A percentile compares a stretch with the other conserved stretches of the same genome.
These are phyloP conservation scores for Wickerhamiella parazyma DNA, from an alignment of 805 yeast genomes.

Conservation along the genomic window DNA sequence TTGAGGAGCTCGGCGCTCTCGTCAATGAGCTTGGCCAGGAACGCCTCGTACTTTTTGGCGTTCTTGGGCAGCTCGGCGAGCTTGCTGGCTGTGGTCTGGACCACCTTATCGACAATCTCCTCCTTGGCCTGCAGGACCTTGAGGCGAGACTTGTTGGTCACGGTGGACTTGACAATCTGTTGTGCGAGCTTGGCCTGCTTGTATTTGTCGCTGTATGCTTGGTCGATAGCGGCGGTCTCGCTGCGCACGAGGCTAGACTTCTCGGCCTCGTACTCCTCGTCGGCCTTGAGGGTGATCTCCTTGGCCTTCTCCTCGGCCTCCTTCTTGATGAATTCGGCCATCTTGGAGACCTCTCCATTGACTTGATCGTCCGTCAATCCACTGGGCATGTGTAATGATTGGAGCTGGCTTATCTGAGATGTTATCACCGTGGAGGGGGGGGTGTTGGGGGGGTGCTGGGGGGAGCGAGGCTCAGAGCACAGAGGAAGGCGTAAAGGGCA, in stretches of 20 bases:
- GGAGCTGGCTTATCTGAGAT: not conserved
- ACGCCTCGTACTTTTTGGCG: conserved; percentile 45
- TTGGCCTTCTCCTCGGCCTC: conserved; percentile 98
- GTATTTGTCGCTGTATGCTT: conserved; percentile 61
- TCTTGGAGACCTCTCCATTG: conserved; percentile 87
- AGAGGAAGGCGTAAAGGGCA: too few relatives aligned
- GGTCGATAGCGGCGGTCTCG: conserved; percentile 80
- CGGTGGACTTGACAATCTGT: conserved; percentile 89
- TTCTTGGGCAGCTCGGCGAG: conserved; percentile 46
- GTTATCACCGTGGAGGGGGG: not conserved
- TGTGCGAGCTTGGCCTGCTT: conserved; percentile 88
- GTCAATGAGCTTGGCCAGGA: conserved; percentile 64
- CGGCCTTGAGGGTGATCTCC: conserved; percentile 89
- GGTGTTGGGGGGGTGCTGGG: not conserved
- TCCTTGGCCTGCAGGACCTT: conserved; percentile 80
- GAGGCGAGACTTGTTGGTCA: conserved; percentile 89
- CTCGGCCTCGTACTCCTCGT: conserved; percentile 97
- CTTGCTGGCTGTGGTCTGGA: conserved; percentile 51
- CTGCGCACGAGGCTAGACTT: conserved; percentile 89
- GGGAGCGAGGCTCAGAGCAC: not conserved
- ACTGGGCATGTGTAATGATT: conserved; percentile 10
- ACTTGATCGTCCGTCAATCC: conserved; percentile 44
- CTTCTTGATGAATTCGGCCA: conserved; percentile 97
- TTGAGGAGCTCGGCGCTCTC: conserved; percentile 54
- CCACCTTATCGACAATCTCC: conserved; percentile 58